Conservation (phyloP, 371 early-diverging fungal species). For the Chytridiales sp. region DNA sequence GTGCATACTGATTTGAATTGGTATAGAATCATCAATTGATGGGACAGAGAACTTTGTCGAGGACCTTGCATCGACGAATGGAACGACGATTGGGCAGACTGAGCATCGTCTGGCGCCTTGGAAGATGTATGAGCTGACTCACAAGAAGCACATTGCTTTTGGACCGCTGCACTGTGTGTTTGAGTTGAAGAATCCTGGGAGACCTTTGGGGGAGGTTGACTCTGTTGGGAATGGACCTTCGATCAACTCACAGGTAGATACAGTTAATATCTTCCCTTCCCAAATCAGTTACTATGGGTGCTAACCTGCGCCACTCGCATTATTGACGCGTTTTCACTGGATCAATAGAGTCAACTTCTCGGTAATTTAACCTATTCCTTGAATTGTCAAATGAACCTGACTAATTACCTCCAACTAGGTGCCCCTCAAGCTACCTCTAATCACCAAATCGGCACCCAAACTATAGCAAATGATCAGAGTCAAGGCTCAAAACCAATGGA, state of each 20-base stretch:
- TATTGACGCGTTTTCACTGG: too few relatives aligned
- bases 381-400: too few relatives aligned
- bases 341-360: too few relatives aligned
- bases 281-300: background rate
- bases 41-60: conserved; percentile 47
- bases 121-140: conserved; percentile 34
- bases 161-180: conserved; percentile 34
- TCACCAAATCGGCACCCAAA: background rate
- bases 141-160: conserved; percentile 28
- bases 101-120: conserved; percentile 16
- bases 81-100: conserved; percentile 23
- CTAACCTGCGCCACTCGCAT: background rate
- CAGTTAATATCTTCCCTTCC: background rate
- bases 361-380: too few relatives aligned
- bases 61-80: conserved; percentile 45
- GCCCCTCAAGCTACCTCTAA: background rate
- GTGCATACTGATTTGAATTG: too few relatives aligned
- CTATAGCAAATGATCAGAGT: background rate
- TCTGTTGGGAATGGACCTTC: background rate
- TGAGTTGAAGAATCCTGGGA: conserved; percentile 17
- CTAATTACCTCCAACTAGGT: background rate
- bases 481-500: background rate
- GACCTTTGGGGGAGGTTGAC: background rate
- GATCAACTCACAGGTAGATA: background rate
- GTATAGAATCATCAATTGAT: too few relatives aligned